phyloP scores from a whole-genome alignment of 176 grass and related monocot genomes.

The Carex scoparia region DNA sequence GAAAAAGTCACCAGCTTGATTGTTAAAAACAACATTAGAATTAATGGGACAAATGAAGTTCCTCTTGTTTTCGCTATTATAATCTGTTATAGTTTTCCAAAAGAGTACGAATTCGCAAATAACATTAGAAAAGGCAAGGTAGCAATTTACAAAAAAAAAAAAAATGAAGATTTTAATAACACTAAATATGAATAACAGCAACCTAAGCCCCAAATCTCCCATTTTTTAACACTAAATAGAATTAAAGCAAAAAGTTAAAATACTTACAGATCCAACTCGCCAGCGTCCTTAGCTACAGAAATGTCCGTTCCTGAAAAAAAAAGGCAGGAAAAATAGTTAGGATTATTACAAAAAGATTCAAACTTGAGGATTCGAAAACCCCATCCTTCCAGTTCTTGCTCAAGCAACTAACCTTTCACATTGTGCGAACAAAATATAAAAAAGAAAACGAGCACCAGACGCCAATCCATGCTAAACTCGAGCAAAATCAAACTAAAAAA shows the following conservation, averaged over 20 bases:
- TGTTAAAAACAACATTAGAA: not conserved
- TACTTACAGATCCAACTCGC: constrained; percentile 20
- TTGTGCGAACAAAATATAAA: constrained; percentile 2
- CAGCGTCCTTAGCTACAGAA: not conserved
- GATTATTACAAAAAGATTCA: not conserved
- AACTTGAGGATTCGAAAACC: constrained; percentile 1
- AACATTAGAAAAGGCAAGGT: not conserved
- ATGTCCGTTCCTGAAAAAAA: not conserved
- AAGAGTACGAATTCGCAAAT: not conserved
- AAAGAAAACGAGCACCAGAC: constrained; percentile 14
- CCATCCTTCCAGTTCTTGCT: not conserved
- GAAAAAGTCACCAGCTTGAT: not conserved
- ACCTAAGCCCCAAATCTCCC: not conserved
- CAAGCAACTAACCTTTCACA: constrained; percentile 20
- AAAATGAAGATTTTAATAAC: not conserved
- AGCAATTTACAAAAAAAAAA: not conserved
- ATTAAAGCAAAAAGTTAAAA: not conserved
- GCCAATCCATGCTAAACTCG: constrained; percentile 3
- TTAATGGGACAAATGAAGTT: not conserved
- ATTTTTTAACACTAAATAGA: not conserved
- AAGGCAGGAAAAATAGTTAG: not conserved
- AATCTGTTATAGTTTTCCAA: not conserved
- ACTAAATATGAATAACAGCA: not conserved
- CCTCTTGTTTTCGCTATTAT: not conserved
- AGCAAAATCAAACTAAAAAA: not conserved